Conservation (phyloP, 257 asterid genomes). For the Thymus mandschuricus region DNA sequence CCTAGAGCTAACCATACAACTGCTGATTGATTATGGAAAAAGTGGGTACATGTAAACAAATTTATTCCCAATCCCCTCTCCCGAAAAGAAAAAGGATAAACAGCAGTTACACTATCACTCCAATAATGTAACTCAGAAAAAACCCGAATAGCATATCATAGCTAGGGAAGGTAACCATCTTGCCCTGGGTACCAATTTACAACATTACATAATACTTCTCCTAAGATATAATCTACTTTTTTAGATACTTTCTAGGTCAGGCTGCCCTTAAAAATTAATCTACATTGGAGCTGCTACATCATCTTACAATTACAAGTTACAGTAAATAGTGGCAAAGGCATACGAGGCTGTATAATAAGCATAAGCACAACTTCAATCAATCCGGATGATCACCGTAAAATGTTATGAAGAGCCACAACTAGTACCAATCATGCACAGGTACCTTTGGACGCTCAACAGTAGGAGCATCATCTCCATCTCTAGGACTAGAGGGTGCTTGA, state of each 20-base stretch:
- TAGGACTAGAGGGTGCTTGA: constrained; percentile 87
- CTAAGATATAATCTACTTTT: constrained; percentile 22
- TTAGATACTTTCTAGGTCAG: not conserved
- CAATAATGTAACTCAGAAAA: not conserved
- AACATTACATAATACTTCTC: constrained; percentile 9
- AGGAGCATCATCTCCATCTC: constrained; percentile 82
- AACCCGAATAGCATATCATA: not conserved
- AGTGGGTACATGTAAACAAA: too few species aligned
- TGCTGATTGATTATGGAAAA: too few species aligned
- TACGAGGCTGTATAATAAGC: constrained; percentile 13
- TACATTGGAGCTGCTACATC: not conserved
- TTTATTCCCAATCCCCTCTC: too few species aligned
- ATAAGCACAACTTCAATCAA: constrained; percentile 21
- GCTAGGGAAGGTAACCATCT: not conserved
- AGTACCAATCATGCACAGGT: constrained; percentile 34
- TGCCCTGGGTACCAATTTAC: constrained; percentile 4
- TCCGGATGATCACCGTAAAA: constrained; percentile 24
- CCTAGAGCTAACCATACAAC: too few species aligned
- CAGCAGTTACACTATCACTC: too few species aligned
- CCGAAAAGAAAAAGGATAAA: too few species aligned
- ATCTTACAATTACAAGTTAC: not conserved
- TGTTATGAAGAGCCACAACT: constrained; percentile 24
- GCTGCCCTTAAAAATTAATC: not conserved
- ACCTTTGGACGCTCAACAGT: constrained; percentile 76
- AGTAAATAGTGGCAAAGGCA: not conserved